Evolutionary conservation across 2,329 filamentous ascomycete species (phyloP), one percentile per base, ranked within the genome.

Genomic region (Aspergillus aculeatus): DNA sequence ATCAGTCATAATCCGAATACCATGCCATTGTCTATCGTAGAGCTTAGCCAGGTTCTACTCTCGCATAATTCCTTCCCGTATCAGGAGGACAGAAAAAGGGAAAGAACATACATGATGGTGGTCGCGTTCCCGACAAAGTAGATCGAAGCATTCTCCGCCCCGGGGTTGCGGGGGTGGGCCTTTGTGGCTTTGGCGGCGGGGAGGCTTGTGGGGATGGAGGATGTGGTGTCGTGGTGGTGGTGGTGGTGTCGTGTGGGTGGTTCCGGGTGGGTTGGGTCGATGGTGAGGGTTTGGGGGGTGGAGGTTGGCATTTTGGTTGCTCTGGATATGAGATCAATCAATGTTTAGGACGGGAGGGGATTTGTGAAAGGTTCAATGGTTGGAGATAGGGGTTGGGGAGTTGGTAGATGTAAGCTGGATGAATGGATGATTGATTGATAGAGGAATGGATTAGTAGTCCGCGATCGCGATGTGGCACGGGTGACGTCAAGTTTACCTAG

Each of bases 141-240:
- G 3, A 79, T 56, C 3, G 70, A 72, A 35, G 72, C 77, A 67
- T 78, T 75, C 48, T 75, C 72, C 0, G 62, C 63, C 7, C 68
- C 72, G 16, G 61, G 23, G 16, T 62, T 66, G 2, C 70, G 68
- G 1, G 81, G 80, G 65, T 81, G 77, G 4, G 77, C 54, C 59
- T 80, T 80, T 49, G 73, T 78, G 50, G 76, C 71, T 62, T 79
- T 81, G n/a, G 80, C 74, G 9, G 70, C 62, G 7, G 81, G 80
- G 0, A 82, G 68, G 9, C 68, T 63, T 14, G 66, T 56, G 2
- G 79, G 73, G 4, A 75, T 60, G 10, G 62, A 21, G 14, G 59
- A 56, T 1, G 64, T 55, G 14, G 69, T 64, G 5, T 75, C 60
- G 58, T 80, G 73, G 31, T 77, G 74, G 2, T 24, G 14, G 2